Percentiles rank a stretch among this genome's conserved stretches.
These are phyloP conservation scores for Suhomyces sp. DNA, from an alignment of 805 yeast genomes.

Conservation along the genomic window DNA sequence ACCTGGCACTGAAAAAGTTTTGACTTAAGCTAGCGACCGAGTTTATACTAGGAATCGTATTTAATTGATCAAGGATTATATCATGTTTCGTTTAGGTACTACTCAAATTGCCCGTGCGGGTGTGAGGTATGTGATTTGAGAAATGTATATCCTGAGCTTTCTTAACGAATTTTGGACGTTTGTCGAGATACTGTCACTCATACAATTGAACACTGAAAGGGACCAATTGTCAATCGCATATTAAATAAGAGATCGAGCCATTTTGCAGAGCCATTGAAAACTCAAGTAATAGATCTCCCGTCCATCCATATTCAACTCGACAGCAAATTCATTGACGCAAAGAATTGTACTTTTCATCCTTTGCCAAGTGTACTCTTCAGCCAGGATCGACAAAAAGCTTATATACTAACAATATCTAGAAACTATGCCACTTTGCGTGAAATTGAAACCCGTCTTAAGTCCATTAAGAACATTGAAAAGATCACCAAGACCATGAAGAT, in stretches of 20 bases:
- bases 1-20: constrained; percentile 4
- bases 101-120: constrained; percentile 50
- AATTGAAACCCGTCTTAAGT: constrained; percentile 95
- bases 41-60: background rate
- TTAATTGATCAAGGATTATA: constrained; percentile 3
- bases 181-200: background rate
- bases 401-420: constrained; percentile 46
- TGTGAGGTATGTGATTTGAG: constrained; percentile 46
- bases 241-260: background rate
- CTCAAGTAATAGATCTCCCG: background rate
- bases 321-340: background rate
- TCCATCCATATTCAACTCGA: background rate
- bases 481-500: constrained; percentile 99
- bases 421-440: constrained; percentile 98
- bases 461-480: constrained; percentile 97
- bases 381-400: background rate
- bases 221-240: background rate
- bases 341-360: background rate
- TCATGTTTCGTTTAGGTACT: constrained; percentile 56
- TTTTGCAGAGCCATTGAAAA: background rate
- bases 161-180: background rate
- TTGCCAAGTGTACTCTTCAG: background rate
- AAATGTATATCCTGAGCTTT: background rate
- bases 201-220: background rate
- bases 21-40: background rate